phyloP scores from a whole-genome alignment of 2,329 filamentous ascomycete species.

The Akanthomyces lecanii region DNA sequence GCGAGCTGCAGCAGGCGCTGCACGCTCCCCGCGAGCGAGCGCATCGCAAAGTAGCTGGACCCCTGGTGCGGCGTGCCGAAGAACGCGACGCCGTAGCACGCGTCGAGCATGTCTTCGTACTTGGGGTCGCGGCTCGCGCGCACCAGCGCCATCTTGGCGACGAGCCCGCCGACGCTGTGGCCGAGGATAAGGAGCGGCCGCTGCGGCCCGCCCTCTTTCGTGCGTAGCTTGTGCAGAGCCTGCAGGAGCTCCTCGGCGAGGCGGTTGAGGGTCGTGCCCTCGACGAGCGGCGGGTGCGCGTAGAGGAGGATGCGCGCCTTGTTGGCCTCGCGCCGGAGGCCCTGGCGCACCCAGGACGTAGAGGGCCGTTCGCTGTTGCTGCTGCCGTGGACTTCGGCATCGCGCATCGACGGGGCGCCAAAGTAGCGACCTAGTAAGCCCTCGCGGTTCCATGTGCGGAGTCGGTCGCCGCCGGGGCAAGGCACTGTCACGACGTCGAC shows the following conservation, averaged over 20 bases:
- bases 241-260: constrained; percentile 46
- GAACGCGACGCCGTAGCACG: constrained; percentile 59
- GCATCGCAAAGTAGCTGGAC: constrained; percentile 59
- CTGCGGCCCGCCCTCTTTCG: constrained; percentile 28
- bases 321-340: constrained; percentile 44
- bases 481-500: constrained; percentile 53
- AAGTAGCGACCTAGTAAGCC: constrained; percentile 46
- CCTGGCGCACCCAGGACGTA: constrained; percentile 51
- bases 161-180: constrained; percentile 58
- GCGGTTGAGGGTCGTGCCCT: constrained; percentile 39
- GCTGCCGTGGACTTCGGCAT: constrained; percentile 27
- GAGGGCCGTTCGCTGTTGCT: constrained; percentile 22
- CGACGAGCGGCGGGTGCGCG: constrained; percentile 40
- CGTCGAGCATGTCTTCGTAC: constrained; percentile 44
- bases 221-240: constrained; percentile 36
- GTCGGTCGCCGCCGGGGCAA: constrained; percentile 48
- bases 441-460: constrained; percentile 51
- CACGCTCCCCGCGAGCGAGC: constrained; percentile 51
- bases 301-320: constrained; percentile 50
- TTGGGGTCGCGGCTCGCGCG: constrained; percentile 38
- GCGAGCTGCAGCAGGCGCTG: constrained; percentile 48
- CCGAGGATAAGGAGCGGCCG: constrained; percentile 57
- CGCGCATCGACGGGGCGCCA: constrained; percentile 37
- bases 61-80: constrained; percentile 59
- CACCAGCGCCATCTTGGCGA: constrained; percentile 53